Evolutionary conservation across 2,329 filamentous ascomycete genomes (phyloP).

Genomic region (Trichoderma citrinoviride): DNA sequence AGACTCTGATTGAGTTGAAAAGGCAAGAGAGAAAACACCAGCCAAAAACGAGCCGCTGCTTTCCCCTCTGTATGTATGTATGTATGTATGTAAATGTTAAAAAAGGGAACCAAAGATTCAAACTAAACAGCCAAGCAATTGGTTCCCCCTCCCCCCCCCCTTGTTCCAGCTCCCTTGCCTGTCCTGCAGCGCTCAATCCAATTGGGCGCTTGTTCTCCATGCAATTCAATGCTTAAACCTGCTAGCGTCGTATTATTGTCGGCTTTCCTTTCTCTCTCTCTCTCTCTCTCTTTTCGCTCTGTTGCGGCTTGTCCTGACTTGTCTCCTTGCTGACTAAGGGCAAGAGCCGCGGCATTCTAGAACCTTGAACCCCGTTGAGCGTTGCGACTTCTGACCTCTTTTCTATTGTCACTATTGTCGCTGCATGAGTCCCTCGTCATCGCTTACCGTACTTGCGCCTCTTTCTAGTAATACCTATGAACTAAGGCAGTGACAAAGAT

Average conservation of each 20-base stretch:
- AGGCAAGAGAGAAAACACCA: too few species aligned
- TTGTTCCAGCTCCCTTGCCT: neutral
- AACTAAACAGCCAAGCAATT: neutral
- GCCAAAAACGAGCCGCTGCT: neutral
- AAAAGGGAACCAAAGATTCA: too few species aligned
- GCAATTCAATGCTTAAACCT: conserved; percentile 11
- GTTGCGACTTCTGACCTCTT: neutral
- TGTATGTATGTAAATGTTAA: too few species aligned
- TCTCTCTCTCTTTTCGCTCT: too few species aligned
- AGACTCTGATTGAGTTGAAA: too few species aligned
- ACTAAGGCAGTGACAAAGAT: neutral
- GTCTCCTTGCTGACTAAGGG: conserved; percentile 18
- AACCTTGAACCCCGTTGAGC: neutral
- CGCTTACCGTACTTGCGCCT: neutral
- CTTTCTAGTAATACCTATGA: neutral
- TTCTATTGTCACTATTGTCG: neutral
- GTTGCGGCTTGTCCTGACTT: too few species aligned
- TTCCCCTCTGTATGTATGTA: too few species aligned
- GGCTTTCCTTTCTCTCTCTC: neutral
- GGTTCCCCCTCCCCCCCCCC: neutral
- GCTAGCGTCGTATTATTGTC: conserved; percentile 16
- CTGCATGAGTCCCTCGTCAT: neutral
- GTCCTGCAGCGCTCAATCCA: neutral
- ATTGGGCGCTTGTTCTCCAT: neutral
- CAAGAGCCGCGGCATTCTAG: neutral